A percentile compares a stretch with the other conserved stretches of the same genome.
Conservation (phyloP, 768 basidiomycete species). For the Tulasnella calospora region DNA sequence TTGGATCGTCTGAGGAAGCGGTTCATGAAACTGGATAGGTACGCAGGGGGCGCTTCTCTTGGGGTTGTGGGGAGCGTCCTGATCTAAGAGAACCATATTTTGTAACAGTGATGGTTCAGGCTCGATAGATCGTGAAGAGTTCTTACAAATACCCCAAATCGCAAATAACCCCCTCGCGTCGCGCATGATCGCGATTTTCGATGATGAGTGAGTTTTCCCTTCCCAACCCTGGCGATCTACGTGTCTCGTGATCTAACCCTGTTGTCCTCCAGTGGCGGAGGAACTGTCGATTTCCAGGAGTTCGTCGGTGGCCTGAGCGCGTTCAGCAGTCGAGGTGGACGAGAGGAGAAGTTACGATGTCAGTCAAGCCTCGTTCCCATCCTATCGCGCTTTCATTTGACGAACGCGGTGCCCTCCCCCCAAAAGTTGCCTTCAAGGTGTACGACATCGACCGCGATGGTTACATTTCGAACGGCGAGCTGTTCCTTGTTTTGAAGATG, state of each 20-base stretch:
- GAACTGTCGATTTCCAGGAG: slow-evolving; percentile 62
- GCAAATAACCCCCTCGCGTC: slow-evolving; percentile 97
- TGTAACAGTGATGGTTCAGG: slow-evolving; percentile 81
- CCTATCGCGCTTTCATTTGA: slow-evolving; percentile 7
- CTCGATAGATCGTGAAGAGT: slow-evolving; percentile 97
- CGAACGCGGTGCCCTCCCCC: neutral
- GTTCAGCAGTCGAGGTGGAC: slow-evolving; percentile 94
- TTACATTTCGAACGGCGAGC: slow-evolving; percentile 95
- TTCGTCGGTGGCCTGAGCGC: slow-evolving; percentile 97
- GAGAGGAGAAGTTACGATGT: slow-evolving; percentile 97
- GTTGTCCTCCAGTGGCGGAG: slow-evolving; percentile 70
- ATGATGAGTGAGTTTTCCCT: slow-evolving; percentile 77
- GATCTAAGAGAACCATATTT: neutral
- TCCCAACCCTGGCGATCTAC: neutral
- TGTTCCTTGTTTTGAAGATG: slow-evolving; percentile 98
- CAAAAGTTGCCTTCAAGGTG: slow-evolving; percentile 94
- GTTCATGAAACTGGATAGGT: slow-evolving; percentile 99
- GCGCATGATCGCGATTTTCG: slow-evolving; percentile 99
- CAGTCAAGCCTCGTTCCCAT: slow-evolving; percentile 36
- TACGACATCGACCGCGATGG: slow-evolving; percentile 98
- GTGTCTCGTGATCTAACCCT: neutral
- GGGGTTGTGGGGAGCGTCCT: neutral
- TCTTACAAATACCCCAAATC: slow-evolving; percentile 97
- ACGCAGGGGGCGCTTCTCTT: slow-evolving; percentile 9
- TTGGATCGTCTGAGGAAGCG: slow-evolving; percentile 95